phyloP scores from a whole-genome alignment of 148 eudicot species.

The Rhododendron griersonianum region DNA sequence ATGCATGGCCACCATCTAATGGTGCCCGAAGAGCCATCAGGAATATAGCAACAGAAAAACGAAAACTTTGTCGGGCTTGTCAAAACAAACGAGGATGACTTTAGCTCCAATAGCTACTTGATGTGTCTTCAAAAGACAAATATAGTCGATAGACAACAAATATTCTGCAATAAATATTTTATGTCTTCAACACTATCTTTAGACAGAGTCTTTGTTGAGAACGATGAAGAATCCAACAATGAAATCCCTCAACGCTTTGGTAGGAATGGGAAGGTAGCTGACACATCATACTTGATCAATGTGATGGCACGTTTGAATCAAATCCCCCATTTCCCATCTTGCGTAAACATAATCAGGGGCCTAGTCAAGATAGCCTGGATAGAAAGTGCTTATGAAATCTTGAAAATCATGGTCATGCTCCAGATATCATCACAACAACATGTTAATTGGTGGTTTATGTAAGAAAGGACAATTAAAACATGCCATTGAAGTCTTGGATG shows the following conservation, averaged over 20 bases:
- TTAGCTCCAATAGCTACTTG: slow-evolving; percentile 27
- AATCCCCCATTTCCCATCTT: slow-evolving; percentile 69
- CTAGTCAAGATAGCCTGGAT: slow-evolving; percentile 41
- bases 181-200: slow-evolving; percentile 8
- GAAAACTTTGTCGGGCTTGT: no score
- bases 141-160: slow-evolving; percentile 1
- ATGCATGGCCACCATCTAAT: no score
- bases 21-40: no score
- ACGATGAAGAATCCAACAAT: slow-evolving; percentile 63
- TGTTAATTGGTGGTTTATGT: slow-evolving; percentile 74
- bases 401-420: slow-evolving; percentile 65
- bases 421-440: slow-evolving; percentile 85
- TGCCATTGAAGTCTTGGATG: slow-evolving; percentile 55
- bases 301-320: slow-evolving; percentile 75
- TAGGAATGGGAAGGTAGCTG: slow-evolving; percentile 46
- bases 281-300: slow-evolving; percentile 60
- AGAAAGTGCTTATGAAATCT: slow-evolving; percentile 54
- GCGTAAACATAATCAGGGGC: slow-evolving; percentile 74
- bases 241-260: slow-evolving; percentile 56
- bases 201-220: slow-evolving; percentile 52
- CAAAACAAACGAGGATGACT: slow-evolving; percentile 11
- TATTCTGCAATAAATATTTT: slow-evolving; percentile 21
- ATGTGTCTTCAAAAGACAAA: slow-evolving; percentile 23
- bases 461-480: slow-evolving; percentile 42
- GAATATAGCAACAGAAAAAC: no score